Base-by-base conservation (phyloP, 2,329 filamentous ascomycete genomes). In the Helminthosporium solani region DNA sequence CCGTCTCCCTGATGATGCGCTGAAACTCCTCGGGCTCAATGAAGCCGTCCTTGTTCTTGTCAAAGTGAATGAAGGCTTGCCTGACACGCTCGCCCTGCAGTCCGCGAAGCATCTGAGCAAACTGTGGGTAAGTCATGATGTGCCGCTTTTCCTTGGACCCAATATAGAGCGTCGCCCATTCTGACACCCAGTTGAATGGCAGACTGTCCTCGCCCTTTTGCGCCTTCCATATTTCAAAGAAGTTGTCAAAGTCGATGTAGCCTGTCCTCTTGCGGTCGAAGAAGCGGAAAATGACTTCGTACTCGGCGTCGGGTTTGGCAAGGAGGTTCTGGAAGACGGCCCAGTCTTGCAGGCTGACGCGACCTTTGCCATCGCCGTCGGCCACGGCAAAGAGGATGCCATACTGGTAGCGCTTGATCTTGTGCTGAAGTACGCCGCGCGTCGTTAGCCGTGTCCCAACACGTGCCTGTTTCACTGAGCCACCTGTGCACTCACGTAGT, bases 21-120 rank as follows among this genome's bases (percentile, higher is more conserved):
- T 95, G 90, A 72, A 99, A 99, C 58, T 99, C 87, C 55, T 95
- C 87, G 1, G 94, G 90, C 70, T 95, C 86, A 60, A 99, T 97
- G 76, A 89, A 97, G 45, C 94, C 94, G 67, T 96, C 91, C 42
- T 85, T 86, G 64, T 96, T 87, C 72, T 84, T 88, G 74, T 99
- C 94, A 55, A 96, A 91, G 51, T 85, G 77, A 65, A 94, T 85
- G 78, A 99, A 99, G 12, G 94, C 92, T 72, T 99, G 94, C 53
- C 94, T 82, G 63, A 99, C 91, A 56, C 91, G 84, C 82, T 99
- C 94, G 47, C 94, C 94, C 75, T 97, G 92, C 51, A 99, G 78
- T 38, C 92, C 94, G 53, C 94, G 88, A 63, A 99, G 80, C 91
- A 99, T 96, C 76, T 99, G 94, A 38, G 91, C 88, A 75, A 99